Evolutionary conservation across 2,329 filamentous ascomycete species (phyloP), one percentile per base, ranked within the genome.

Genomic region (Fusarium nelsonii): DNA sequence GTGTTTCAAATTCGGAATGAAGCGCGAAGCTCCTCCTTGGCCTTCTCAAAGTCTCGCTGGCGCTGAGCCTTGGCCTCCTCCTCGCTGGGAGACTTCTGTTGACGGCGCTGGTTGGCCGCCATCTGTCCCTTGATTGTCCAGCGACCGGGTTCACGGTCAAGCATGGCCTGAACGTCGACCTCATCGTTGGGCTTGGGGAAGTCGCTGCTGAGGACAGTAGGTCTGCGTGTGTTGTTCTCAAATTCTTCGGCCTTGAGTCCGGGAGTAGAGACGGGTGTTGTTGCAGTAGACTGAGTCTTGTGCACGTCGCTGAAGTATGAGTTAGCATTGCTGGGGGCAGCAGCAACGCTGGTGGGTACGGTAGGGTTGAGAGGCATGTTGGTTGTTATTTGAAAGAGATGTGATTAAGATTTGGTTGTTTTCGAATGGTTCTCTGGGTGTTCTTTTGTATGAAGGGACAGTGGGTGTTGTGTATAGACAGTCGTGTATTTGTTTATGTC

Each of bases 21-120:
- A 46, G 78, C 78, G 16, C 84, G 79, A 16, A 87, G 77, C 34
- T 84, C 79, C 62, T 74, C 77, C 80, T 87, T 88, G 30, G 79
- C 80, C 36, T 80, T 79, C 53, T 84, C 83, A 39, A 87, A 78
- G 45, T 82, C 80, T 61, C 74, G 75, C 16, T 76, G 75, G 39
- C 79, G 77, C 60, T 76, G 74, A 45, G 80, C 80, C 45, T 77
- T 74, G 60, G 77, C 73, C 37, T 76, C 66, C 18, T 78, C 59
- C 14, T 70, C 72, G 26, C 52, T 69, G 18, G 44, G 55, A 16
- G 61, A 36, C 16, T 62, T 48, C 48, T 74, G 71, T 43, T 64
- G 60, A 65, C 70, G 63, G 75, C 77, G 61, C 65, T 74, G 73
- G 54, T 79, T 75, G 52, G 75, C 78, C 28, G 75, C 73, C 20